A percentile compares a stretch with the other conserved stretches of the same genome.
These are phyloP conservation scores for Coix lacrymajobi DNA, from an alignment of 176 grass and related monocot species.

Conservation along the genomic window DNA sequence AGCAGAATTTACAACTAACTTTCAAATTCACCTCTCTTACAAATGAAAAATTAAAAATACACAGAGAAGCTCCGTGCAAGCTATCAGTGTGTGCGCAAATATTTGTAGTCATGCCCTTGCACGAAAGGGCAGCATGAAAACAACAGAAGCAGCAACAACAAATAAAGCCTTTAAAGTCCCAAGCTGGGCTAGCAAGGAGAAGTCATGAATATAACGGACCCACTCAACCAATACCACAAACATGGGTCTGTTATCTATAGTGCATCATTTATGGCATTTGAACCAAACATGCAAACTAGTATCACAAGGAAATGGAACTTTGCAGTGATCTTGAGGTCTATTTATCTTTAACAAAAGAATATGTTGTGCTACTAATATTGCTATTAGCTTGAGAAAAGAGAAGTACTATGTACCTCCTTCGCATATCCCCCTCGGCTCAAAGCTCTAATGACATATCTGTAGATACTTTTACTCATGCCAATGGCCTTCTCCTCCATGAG, in stretches of 20 bases:
- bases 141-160: neutral
- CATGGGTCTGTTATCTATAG: neutral
- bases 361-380: neutral
- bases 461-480: constrained; percentile 38
- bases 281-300: neutral
- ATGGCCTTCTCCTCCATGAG: constrained; percentile 58
- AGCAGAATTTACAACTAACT: neutral
- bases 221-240: neutral
- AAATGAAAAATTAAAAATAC: neutral
- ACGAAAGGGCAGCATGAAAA: neutral
- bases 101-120: neutral
- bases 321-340: neutral
- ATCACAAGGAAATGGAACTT: constrained; percentile 11
- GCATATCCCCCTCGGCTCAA: constrained; percentile 56
- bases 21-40: constrained; percentile 3
- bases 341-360: neutral
- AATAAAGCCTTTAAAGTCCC: neutral
- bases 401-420: constrained; percentile 54
- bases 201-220: neutral
- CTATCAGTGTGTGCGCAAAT: neutral
- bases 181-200: neutral
- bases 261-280: neutral
- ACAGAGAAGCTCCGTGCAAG: neutral
- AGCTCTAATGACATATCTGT: constrained; percentile 50
- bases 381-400: constrained; percentile 2